Conservation (phyloP, 2,329 filamentous ascomycete genomes). For the Exophiala dermatitidis region DNA sequence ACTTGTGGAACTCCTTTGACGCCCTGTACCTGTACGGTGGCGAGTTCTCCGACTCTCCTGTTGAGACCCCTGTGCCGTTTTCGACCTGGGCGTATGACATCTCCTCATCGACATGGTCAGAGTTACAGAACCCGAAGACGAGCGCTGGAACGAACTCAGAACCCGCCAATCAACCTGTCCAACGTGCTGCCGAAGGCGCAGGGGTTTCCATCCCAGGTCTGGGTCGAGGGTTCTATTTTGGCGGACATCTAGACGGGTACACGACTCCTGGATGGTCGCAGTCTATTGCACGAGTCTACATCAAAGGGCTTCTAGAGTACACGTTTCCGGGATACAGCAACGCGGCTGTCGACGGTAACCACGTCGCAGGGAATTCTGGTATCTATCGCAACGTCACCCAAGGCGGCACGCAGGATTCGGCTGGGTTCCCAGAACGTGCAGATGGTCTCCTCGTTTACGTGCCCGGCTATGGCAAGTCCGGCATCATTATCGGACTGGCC, state of each 20-base stretch:
- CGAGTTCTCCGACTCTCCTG: constrained; percentile 60
- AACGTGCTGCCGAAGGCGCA: constrained; percentile 66
- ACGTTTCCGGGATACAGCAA: constrained; percentile 66
- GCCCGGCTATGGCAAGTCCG: constrained; percentile 67
- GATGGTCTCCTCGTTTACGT: constrained; percentile 68
- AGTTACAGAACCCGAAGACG: constrained; percentile 55
- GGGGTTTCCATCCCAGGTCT: constrained; percentile 62
- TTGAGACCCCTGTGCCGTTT: constrained; percentile 50
- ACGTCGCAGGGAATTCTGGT: constrained; percentile 55
- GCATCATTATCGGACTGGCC: constrained; percentile 69
- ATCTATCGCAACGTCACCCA: constrained; percentile 67
- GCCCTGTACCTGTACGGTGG: constrained; percentile 69
- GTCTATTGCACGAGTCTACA: constrained; percentile 56
- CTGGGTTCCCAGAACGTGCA: constrained; percentile 64
- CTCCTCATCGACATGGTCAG: constrained; percentile 51
- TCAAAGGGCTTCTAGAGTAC: constrained; percentile 68
- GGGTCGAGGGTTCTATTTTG: constrained; percentile 70
- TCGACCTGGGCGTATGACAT: constrained; percentile 67
- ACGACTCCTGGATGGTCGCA: constrained; percentile 63
- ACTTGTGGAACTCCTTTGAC: constrained; percentile 65
- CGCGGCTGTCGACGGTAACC: constrained; percentile 49
- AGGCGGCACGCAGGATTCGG: constrained; percentile 58
- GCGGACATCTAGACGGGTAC: constrained; percentile 62
- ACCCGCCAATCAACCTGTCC: constrained; percentile 49
- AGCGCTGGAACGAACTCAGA: constrained; percentile 58